Conservation (phyloP, 768 basidiomycete species). For the Sutorius australiensis region DNA sequence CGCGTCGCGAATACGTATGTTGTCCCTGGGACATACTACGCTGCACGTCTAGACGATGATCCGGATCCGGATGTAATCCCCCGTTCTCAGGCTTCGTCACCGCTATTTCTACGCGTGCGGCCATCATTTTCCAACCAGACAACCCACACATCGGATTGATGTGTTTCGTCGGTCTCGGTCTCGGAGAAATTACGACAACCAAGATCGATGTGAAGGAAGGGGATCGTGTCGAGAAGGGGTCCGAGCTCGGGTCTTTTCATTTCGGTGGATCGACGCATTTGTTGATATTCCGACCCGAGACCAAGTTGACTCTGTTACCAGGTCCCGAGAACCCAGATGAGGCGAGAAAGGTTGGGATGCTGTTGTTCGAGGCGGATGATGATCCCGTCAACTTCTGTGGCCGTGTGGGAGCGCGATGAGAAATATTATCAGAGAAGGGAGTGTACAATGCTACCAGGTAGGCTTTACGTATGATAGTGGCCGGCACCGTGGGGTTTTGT, state of each 20-base stretch:
- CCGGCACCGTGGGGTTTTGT: too few species aligned
- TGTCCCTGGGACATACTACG: not conserved
- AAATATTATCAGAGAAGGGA: too few species aligned
- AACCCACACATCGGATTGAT: not conserved
- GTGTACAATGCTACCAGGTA: too few species aligned
- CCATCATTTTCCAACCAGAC: not conserved
- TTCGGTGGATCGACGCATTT: not conserved
- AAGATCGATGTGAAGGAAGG: not conserved
- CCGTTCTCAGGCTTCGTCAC: not conserved
- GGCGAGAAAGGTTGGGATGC: not conserved
- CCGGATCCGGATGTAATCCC: not conserved
- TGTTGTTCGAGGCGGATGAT: not conserved
- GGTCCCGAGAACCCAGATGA: not conserved
- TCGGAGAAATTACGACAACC: not conserved
- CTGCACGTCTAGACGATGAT: not conserved
- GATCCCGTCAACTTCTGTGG: too few species aligned
- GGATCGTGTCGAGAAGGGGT: not conserved
- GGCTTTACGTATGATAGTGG: too few species aligned
- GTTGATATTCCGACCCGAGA: not conserved
- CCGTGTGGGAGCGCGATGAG: too few species aligned
- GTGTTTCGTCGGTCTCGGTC: not conserved
- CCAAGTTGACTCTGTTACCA: not conserved
- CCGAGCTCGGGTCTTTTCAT: not conserved
- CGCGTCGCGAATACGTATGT: not conserved
- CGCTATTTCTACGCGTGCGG: not conserved